Conservation (phyloP, 164 flowering plant species). For the Magnolia officinalis region DNA sequence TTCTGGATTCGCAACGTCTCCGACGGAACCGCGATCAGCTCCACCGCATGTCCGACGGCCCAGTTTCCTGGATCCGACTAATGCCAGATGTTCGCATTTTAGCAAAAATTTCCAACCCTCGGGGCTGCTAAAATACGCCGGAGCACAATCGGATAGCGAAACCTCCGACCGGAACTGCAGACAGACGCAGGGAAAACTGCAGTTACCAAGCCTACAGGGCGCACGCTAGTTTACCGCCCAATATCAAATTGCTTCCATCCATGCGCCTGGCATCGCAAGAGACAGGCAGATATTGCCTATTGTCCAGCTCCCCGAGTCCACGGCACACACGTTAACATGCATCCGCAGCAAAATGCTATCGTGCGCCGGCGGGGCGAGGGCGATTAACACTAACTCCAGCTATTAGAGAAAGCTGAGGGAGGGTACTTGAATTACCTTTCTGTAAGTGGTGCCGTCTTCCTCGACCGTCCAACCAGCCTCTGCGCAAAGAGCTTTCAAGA, state of each 20-base stretch:
- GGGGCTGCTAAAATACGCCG: neutral
- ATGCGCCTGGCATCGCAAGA: neutral
- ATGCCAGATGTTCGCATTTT: neutral
- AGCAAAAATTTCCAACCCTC: neutral
- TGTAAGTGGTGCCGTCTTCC: slow-evolving; percentile 85
- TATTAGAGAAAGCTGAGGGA: neutral
- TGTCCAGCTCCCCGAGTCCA: neutral
- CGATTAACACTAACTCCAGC: neutral
- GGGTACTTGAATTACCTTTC: slow-evolving; percentile 48
- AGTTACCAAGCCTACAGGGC: neutral
- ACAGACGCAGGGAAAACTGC: neutral
- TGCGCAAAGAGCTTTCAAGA: slow-evolving; percentile 77
- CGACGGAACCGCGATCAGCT: neutral
- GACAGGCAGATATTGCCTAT: neutral
- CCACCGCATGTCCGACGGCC: too few species aligned
- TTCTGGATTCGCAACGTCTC: neutral
- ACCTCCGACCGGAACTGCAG: neutral
- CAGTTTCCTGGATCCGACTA: neutral
- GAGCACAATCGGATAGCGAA: neutral
- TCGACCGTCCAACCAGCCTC: slow-evolving; percentile 96
- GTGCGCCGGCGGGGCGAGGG: slow-evolving; percentile 4
- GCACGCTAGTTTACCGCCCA: neutral
- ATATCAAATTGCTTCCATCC: neutral
- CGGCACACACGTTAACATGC: neutral
- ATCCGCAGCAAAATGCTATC: slow-evolving; percentile 3